Evolutionary conservation across 2,329 filamentous ascomycete species (phyloP), one percentile per base, ranked within the genome.

Genomic region (Sporothrix euskadiensis): DNA sequence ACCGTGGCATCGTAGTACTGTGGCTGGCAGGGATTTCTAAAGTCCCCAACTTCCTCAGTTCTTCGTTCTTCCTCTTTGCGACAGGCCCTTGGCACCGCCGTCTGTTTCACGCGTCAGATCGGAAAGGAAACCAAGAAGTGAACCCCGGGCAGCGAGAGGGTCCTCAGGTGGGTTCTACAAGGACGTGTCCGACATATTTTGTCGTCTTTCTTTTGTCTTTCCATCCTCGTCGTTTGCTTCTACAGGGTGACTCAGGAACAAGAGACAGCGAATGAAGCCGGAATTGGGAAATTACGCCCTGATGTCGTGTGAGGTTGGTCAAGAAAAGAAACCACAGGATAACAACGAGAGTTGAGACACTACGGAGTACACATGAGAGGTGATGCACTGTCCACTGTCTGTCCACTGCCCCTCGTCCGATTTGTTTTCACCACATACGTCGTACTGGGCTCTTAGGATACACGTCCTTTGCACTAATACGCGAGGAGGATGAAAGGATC

Each of bases 51-150:
- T 26, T 69, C 19, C 22, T 49, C 41, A 35, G 30, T 56, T 56
- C 26, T 56, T 63, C 32, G 61, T 56, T 65, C 7, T 39, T 44
- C 61, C 19, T 30, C 41, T 32, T 47, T 56, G 49, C 30, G 49
- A 57, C 68, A 70, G 68, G 68, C 52, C 52, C 35, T 70, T 70
- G 66, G 32, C 68, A 70, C 68, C 68, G 68, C 68, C 68, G 68
- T 57, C 52, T 44, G 68, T 69, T 69, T 69, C 66, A 69, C 66
- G 32, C 66, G 66, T 69, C 49, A 56, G 66, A 41, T 49, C 19
- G 56, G 19, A 69, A 32, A 16, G n/a, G 30, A 69, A 56, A 41
- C 32, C 44, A n/a, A 41, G n/a, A 22, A 41, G 44, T 35, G 30
- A n/a, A 39, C 30, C 44, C 66, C 30, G 30, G 32, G 32, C 26